These are phyloP conservation scores for Debaryomyces maramus DNA, from an alignment of 805 yeast species.

Conservation along the genomic window DNA sequence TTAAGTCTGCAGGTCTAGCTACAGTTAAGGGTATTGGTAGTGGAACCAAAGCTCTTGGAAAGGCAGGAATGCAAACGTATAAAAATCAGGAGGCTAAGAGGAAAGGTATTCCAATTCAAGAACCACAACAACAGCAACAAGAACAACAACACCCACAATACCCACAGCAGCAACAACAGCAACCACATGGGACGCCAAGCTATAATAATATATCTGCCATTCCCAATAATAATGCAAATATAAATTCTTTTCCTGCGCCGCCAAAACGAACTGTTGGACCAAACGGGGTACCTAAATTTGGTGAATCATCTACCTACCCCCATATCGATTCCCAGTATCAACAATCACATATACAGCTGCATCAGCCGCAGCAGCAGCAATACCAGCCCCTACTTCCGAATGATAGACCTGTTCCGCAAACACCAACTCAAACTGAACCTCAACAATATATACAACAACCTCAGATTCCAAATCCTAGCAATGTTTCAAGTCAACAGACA, in stretches of 20 bases:
- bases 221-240: conserved; percentile 9
- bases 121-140: conserved; percentile 9
- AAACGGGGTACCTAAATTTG: conserved; percentile 18
- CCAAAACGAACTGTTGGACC: conserved; percentile 43
- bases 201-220: too few relatives aligned
- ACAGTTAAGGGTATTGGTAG: conserved; percentile 52
- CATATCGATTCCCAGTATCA: conserved; percentile 7
- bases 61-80: conserved; percentile 53
- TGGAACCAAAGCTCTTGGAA: conserved; percentile 49
- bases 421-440: conserved; percentile 9
- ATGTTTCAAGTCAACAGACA: conserved; percentile 8
- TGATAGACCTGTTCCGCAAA: conserved; percentile 9
- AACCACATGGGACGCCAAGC: too few relatives aligned
- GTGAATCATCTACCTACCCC: conserved; percentile 6
- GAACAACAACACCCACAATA: too few relatives aligned
- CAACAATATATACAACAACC: conserved; percentile 10
- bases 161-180: not conserved
- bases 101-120: conserved; percentile 17
- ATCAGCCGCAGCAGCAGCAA: conserved; percentile 10
- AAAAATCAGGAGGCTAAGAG: conserved; percentile 38
- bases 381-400: conserved; percentile 9
- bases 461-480: conserved; percentile 6
- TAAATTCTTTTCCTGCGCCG: conserved; percentile 40
- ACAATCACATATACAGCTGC: conserved; percentile 12
- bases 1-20: conserved; percentile 50